A percentile compares a stretch with the other conserved stretches of the same genome.
Conservation (phyloP, 73 alveolate genomes). For the Tetrahymena borealis region DNA sequence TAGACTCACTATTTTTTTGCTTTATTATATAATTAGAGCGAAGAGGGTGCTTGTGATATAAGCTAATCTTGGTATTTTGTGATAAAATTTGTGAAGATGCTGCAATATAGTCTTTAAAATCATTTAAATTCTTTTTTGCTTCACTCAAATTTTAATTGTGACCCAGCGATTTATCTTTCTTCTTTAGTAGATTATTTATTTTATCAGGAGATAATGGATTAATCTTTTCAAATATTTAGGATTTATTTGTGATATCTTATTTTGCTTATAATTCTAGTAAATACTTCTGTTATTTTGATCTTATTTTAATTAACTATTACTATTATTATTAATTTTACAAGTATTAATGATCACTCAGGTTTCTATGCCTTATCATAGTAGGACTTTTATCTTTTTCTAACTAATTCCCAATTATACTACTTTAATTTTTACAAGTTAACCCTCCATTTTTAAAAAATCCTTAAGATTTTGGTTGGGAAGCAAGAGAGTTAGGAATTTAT, state of each 20-base stretch:
- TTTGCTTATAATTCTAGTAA: not conserved
- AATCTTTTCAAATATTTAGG: not conserved
- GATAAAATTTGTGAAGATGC: too few relatives aligned
- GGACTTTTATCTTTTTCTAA: not conserved
- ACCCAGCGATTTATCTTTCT: not conserved
- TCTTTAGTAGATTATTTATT: not conserved
- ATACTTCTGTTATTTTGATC: not conserved
- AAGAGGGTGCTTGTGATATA: not conserved
- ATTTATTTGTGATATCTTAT: too few relatives aligned
- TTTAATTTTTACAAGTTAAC: not conserved
- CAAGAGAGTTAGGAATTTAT: not conserved
- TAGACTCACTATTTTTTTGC: not conserved
- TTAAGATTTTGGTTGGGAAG: not conserved
- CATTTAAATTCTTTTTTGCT: not conserved
- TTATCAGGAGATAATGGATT: not conserved
- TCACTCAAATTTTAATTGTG: not conserved
- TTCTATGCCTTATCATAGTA: not conserved
- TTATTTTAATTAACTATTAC: not conserved
- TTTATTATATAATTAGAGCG: not conserved
- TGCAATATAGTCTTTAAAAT: not conserved
- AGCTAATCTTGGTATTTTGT: not conserved
- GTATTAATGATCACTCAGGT: not conserved
- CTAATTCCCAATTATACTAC: not conserved
- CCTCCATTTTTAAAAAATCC: not conserved
- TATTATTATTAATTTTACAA: not conserved